Conservation (phyloP, 2,329 filamentous ascomycete genomes). For the Aspergillus sp. region DNA sequence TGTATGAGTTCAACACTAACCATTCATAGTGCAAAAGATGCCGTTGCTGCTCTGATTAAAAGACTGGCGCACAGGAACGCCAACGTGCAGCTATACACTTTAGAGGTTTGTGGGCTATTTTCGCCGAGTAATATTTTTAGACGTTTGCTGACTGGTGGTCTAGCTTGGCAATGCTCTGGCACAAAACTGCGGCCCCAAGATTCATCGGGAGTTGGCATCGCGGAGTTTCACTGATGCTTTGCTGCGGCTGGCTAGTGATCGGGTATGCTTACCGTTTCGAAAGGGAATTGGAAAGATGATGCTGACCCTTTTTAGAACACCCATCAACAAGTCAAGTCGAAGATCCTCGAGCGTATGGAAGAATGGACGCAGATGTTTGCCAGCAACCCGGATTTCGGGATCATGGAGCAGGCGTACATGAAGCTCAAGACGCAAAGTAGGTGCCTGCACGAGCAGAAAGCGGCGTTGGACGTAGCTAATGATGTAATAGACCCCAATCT, state of each 20-base stretch:
- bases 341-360: conserved; percentile 93
- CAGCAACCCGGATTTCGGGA: conserved; percentile 80
- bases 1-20: neutral
- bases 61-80: conserved; percentile 86
- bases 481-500: conserved; percentile 68
- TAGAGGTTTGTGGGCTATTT: conserved; percentile 52
- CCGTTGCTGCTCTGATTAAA: conserved; percentile 83
- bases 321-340: conserved; percentile 90
- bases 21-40: conserved; percentile 60
- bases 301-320: conserved; percentile 54
- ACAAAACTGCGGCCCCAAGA: conserved; percentile 78
- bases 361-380: conserved; percentile 95
- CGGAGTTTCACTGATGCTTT: conserved; percentile 92
- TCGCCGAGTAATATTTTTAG: neutral
- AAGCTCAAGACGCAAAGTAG: conserved; percentile 66
- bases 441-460: conserved; percentile 7
- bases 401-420: conserved; percentile 93
- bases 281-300: neutral
- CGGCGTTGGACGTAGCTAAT: conserved; percentile 11
- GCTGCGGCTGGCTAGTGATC: conserved; percentile 80
- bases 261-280: conserved; percentile 35
- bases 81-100: conserved; percentile 90
- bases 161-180: conserved; percentile 83
- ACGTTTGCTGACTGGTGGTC: neutral
- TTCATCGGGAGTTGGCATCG: conserved; percentile 84